Percentiles rank a stretch among this genome's conserved stretches.
Conservation (phyloP, 2,329 filamentous ascomycete species). For the Botrytis elliptica region DNA sequence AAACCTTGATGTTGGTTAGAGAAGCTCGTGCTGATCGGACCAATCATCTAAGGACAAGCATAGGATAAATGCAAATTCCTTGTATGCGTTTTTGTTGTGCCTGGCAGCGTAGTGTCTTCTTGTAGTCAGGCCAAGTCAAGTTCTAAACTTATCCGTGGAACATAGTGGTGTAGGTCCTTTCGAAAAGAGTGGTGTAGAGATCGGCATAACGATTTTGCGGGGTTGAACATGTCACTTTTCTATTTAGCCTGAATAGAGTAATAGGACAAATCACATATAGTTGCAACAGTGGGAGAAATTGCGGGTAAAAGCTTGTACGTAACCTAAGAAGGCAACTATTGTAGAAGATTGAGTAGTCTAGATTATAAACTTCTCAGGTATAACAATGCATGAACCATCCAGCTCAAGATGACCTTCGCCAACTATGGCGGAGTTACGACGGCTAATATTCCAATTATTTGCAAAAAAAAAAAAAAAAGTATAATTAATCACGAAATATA, state of each 20-base stretch:
- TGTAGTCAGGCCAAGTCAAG: not conserved
- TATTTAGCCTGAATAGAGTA: slow-evolving; percentile 33
- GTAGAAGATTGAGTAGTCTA: not conserved
- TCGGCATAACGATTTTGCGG: slow-evolving; percentile 34
- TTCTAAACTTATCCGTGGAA: not conserved
- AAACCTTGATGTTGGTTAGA: not conserved
- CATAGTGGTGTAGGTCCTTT: not conserved
- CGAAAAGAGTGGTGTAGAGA: slow-evolving; percentile 25
- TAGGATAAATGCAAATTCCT: not conserved
- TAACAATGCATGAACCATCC: not conserved
- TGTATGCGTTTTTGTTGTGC: not conserved
- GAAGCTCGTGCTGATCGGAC: not conserved
- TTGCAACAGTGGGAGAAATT: not conserved
- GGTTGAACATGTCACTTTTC: slow-evolving; percentile 24
- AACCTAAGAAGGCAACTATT: not conserved
- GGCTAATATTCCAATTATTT: not conserved
- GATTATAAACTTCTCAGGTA: not conserved
- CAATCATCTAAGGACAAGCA: not conserved
- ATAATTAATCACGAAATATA: slow-evolving; percentile 11
- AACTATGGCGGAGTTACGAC: slow-evolving; percentile 8
- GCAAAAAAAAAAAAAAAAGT: slow-evolving; percentile 2
- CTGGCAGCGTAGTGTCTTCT: not conserved
- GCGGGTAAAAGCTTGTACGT: not conserved
- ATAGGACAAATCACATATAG: not conserved
- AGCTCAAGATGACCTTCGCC: not conserved